phyloP scores from a whole-genome alignment of 2,329 filamentous ascomycete genomes.

The Boeremia lycopersici region DNA sequence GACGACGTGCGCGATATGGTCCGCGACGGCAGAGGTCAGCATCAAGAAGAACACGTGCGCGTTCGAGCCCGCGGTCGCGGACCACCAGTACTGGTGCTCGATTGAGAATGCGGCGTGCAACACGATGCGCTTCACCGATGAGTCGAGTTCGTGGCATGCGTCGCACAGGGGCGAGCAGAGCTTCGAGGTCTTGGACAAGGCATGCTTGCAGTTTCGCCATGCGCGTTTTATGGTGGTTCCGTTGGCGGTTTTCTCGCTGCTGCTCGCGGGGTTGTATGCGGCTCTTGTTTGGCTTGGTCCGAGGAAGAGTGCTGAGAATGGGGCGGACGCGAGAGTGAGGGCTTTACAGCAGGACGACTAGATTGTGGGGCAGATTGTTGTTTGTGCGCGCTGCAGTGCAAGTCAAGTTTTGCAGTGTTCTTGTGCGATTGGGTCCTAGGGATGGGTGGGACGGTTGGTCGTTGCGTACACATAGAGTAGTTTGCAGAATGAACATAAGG shows the following conservation, averaged over 20 bases:
- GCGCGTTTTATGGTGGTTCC: neutral
- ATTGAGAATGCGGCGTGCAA: constrained; percentile 6
- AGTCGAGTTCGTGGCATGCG: neutral
- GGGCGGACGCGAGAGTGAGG: neutral
- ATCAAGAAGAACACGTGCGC: neutral
- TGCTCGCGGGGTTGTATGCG: neutral
- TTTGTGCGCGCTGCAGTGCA: too few species aligned
- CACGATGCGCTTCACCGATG: neutral
- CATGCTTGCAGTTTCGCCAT: neutral
- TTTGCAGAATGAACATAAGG: neutral
- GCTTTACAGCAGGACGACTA: neutral
- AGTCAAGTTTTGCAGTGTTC: too few species aligned
- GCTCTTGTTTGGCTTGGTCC: neutral
- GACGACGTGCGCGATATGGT: neutral
- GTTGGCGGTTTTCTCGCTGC: neutral
- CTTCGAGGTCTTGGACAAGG: neutral
- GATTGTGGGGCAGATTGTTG: neutral
- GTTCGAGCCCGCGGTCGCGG: neutral
- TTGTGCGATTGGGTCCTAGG: too few species aligned
- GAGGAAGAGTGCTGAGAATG: neutral
- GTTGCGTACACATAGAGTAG: too few species aligned
- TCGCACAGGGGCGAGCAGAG: neutral
- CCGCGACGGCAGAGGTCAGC: neutral
- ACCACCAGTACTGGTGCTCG: neutral
- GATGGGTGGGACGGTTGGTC: too few species aligned